Percentiles rank a stretch among this genome's conserved stretches.
Conservation (phyloP, 441 rosid species). For the Pelargonium myrrhifolium region DNA sequence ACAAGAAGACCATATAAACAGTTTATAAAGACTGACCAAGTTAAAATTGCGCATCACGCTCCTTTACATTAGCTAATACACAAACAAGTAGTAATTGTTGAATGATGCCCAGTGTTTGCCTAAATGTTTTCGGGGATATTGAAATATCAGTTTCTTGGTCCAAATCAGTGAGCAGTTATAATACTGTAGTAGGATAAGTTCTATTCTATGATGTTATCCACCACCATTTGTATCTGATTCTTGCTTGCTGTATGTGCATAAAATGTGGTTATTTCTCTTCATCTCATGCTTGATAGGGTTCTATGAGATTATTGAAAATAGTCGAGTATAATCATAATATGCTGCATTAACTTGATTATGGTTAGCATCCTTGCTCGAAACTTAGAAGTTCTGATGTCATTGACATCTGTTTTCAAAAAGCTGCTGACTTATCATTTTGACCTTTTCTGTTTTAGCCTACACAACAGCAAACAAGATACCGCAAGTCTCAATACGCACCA, state of each 20-base stretch:
- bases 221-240: too few species aligned
- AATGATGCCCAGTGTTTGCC: background rate
- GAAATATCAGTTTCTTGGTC: background rate
- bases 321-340: background rate
- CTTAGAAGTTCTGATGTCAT: background rate
- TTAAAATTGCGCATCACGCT: background rate
- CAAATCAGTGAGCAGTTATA: background rate
- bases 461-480: conserved; percentile 89
- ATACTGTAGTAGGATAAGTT: background rate
- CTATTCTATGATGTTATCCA: too few species aligned
- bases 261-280: background rate
- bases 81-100: background rate
- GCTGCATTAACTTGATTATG: background rate
- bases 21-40: too few species aligned
- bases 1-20: too few species aligned
- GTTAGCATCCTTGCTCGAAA: background rate
- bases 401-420: background rate
- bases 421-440: background rate
- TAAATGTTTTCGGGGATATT: background rate
- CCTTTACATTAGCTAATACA: background rate
- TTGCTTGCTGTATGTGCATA: background rate
- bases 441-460: conserved; percentile 50
- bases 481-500: conserved; percentile 83
- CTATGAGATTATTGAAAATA: background rate
- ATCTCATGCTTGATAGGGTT: background rate